These are phyloP conservation scores for Lactarius akahatsu DNA, from an alignment of 768 basidiomycete genomes.

Conservation along the genomic window DNA sequence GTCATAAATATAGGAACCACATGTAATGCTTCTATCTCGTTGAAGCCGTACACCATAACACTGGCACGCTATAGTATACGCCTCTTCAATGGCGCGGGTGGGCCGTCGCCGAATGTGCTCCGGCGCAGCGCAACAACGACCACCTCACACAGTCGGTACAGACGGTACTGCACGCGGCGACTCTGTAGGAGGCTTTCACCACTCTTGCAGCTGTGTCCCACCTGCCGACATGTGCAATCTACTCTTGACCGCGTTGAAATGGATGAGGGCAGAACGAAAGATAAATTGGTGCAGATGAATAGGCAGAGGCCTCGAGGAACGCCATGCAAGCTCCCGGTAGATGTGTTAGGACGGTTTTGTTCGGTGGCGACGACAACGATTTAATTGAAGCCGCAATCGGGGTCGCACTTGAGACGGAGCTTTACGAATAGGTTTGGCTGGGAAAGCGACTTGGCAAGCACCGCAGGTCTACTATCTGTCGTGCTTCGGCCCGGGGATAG, in stretches of 20 bases:
- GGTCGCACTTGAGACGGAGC: no score
- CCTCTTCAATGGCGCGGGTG: no score
- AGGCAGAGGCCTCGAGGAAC: no score
- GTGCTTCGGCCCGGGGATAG: background rate
- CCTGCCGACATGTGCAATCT: background rate
- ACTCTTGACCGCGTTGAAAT: background rate
- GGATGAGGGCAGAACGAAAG: background rate
- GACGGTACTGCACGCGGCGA: background rate
- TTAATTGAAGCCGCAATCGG: no score
- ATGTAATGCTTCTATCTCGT: background rate
- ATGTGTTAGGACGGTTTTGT: no score
- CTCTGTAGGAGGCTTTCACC: background rate
- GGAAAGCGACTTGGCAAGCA: background rate
- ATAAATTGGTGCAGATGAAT: background rate
- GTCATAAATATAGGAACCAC: background rate
- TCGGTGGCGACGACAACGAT: no score
- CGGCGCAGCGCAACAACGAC: no score
- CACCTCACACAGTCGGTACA: background rate
- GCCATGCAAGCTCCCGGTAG: no score
- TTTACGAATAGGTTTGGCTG: no score
- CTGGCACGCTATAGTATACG: no score
- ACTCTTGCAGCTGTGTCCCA: background rate
- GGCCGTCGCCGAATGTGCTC: no score
- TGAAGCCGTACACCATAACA: no score
- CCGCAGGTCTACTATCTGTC: background rate